Base-by-base conservation (phyloP, 768 basidiomycete genomes). In the Amanita subjunquillea region DNA sequence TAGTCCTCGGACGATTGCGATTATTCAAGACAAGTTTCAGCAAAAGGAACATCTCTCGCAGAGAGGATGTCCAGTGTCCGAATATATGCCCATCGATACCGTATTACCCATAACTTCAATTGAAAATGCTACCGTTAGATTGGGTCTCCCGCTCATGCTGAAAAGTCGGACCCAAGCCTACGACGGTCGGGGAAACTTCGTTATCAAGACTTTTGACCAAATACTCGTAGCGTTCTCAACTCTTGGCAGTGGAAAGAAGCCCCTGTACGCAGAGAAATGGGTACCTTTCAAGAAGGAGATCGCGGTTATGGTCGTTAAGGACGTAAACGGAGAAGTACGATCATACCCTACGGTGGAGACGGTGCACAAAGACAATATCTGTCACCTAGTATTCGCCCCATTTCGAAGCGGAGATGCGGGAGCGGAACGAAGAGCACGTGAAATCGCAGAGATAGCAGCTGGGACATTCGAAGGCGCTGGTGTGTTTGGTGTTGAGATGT, bases 401-500 rank as follows among this genome's bases (percentile, higher is more conserved):
- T 67, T 98, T 25, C 76, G 93, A 15, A 78, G 70, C 54, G 66
- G 63, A 4, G 78, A 87, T 59, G 65, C 77, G 2, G 64, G 70
- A 5, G 69, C 94, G 2, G 67, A 76, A 22, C 65, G 65, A 6
- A 72, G 79, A 43, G 94, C 91, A 13, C 79, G 81, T 54, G 60
- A 63, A 3, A 69, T 94, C 30, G 96, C 95, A 0, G 90, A 94
- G 67, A 70, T 73, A 34, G 91, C 94, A 0, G 77, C 97, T 22
- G 77, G 70, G 54, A 80, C 83, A 6, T 77, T 98, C 36, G 68
- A 80, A 15, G 95, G 94, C 3, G 94, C 93, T 7, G 96, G 96
- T 9, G 80, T 97, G 23, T 98, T 96, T 69, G 96, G 94, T 1
- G 94, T 99, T 1, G 96, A 99, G 67, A 91, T 98, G 92, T 99